phyloP scores from a whole-genome alignment of 768 basidiomycete genomes.

The Heimioporus sp. region DNA sequence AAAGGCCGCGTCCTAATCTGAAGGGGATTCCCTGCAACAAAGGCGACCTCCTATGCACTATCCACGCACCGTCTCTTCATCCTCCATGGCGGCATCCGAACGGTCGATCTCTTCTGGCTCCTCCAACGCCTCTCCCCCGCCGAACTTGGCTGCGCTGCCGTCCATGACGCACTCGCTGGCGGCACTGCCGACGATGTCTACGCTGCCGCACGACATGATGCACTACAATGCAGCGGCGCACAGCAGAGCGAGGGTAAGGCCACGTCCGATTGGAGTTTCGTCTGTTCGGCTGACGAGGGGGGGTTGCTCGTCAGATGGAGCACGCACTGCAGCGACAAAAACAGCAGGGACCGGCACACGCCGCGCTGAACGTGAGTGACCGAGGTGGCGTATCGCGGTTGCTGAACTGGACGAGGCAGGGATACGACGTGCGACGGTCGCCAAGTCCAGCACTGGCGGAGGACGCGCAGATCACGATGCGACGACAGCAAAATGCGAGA shows the following conservation, averaged over 20 bases:
- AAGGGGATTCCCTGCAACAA: conserved; percentile 2
- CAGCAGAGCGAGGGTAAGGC: conserved; percentile 32
- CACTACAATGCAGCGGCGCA: conserved; percentile 29
- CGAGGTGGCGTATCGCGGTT: background rate
- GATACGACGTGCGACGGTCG: conserved; percentile 29
- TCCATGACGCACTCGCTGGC: conserved; percentile 34
- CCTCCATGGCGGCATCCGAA: conserved; percentile 33
- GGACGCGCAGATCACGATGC: conserved; percentile 31
- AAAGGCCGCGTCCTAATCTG: background rate
- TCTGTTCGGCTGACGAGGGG: too few relatives aligned
- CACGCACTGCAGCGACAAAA: conserved; percentile 30
- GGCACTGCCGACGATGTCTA: conserved; percentile 29
- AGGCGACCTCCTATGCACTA: conserved; percentile 27
- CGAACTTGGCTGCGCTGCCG: conserved; percentile 28
- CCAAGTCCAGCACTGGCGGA: conserved; percentile 32
- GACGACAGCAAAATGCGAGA: conserved; percentile 29
- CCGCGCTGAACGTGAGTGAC: conserved; percentile 23
- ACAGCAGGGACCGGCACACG: conserved; percentile 25
- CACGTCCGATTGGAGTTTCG: too few relatives aligned
- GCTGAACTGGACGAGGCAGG: conserved; percentile 12
- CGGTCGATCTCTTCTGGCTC: conserved; percentile 33
- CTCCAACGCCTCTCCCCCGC: conserved; percentile 29
- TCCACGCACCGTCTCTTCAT: conserved; percentile 28
- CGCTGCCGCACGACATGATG: conserved; percentile 30
- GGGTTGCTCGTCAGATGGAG: too few relatives aligned